Base-by-base conservation (phyloP, 2,329 filamentous ascomycete genomes). In the Rhynchosporium secalis region DNA sequence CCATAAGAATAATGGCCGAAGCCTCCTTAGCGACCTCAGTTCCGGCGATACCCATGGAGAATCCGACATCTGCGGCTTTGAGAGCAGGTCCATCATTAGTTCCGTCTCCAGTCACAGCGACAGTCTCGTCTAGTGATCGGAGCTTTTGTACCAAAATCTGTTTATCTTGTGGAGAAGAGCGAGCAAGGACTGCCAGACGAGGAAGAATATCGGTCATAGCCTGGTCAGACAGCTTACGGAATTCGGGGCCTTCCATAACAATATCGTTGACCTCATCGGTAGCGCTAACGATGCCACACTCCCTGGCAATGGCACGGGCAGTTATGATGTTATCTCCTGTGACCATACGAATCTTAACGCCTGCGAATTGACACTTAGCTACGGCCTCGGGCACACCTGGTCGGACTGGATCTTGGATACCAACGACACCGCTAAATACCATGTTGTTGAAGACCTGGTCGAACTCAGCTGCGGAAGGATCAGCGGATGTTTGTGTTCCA, bases 371-470 rank as follows among this genome's bases (percentile, higher is more conserved):
- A 66, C 88, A 90, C 70, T 84, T 83, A 60, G 79, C 78, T 60
- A 92, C 89, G 43, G 88, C 88, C 48, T 85, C 81, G 15, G 84
- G 80, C 20, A 91, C 89, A 67, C 87, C 87, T 8, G 83, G 80
- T 61, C 88, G 80, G 15, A 91, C 82, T 41, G 88, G 88, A 74
- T 92, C 88, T 72, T 90, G 87, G 71, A 92, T 91, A 69, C 88
- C 88, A 54, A 90, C 86, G 46, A 91, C 78, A 26, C 86, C 86
- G 67, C 91, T 77, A 77, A 91, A 90, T 3, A 83, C 86, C 84
- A 93, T 91, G 59, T 89, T 81, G 56, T 82, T 81, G 74, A 91
- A 89, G 3, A 93, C 74, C 62, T 86, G 83, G 15, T 86, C 83
- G 62, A 93, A 89, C 4, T 86, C 79, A 20, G 84, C 86, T 62